A percentile compares a stretch with the other conserved stretches of the same genome.
These are phyloP conservation scores for Heliosperma pusillum DNA, from an alignment of 148 eudicot species.

Conservation along the genomic window DNA sequence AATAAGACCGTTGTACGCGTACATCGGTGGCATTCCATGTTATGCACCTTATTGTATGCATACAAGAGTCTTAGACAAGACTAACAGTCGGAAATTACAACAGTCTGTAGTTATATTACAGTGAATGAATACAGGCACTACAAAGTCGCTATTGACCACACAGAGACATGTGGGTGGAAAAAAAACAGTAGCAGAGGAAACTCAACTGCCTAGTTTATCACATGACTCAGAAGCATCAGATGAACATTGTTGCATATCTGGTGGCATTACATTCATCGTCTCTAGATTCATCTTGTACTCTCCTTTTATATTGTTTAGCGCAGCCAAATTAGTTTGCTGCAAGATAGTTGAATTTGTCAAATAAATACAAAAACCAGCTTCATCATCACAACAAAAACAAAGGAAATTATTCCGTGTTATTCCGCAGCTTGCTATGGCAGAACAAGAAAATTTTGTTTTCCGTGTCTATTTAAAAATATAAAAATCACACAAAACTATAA, in stretches of 20 bases:
- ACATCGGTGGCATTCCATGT: not conserved
- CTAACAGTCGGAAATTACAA: not conserved
- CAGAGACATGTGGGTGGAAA: slow-evolving; percentile 1
- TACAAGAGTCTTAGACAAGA: not conserved
- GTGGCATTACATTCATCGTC: slow-evolving; percentile 29
- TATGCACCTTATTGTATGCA: not conserved
- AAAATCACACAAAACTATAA: not conserved
- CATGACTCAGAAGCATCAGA: slow-evolving; percentile 31
- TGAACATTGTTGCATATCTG: slow-evolving; percentile 28
- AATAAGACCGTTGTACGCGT: not conserved
- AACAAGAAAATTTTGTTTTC: not conserved
- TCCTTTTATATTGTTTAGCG: slow-evolving; percentile 54
- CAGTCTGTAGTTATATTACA: slow-evolving; percentile 8
- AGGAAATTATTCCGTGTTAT: not conserved
- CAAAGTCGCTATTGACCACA: slow-evolving; percentile 2
- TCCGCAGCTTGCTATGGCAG: not conserved
- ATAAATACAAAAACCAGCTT: not conserved
- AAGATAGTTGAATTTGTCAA: not conserved
- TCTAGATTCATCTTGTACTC: slow-evolving; percentile 53
- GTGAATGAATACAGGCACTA: slow-evolving; percentile 15
- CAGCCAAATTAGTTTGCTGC: slow-evolving; percentile 52
- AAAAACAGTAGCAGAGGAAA: slow-evolving; percentile 12
- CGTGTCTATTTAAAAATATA: not conserved
- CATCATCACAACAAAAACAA: not conserved
- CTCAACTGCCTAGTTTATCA: slow-evolving; percentile 15